Percentiles rank a stretch among this genome's conserved stretches.
Conservation (phyloP, 2,329 filamentous ascomycete species). For the Tolypocladium amazonense region DNA sequence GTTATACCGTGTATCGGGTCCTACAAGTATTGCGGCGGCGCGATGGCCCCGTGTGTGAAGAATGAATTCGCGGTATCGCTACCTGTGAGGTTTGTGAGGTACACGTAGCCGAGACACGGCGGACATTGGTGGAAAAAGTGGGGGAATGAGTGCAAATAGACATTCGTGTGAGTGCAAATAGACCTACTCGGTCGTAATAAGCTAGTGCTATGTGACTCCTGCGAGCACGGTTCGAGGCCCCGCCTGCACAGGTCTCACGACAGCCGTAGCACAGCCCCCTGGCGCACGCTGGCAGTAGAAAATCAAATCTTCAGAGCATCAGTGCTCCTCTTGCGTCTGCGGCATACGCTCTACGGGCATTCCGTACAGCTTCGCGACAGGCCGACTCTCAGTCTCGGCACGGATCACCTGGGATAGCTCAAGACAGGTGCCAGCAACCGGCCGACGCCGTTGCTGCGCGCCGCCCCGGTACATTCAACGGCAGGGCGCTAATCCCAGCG, state of each 20-base stretch:
- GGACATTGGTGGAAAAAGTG: no score
- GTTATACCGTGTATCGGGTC: no score
- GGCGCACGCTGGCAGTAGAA: neutral
- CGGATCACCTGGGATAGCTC: neutral
- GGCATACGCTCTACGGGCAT: neutral
- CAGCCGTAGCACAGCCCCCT: neutral
- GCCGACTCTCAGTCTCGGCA: no score
- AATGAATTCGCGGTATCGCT: no score
- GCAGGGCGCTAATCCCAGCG: slow-evolving; percentile 4
- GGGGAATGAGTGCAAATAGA: no score
- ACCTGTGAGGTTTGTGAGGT: no score
- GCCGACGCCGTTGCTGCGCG: neutral
- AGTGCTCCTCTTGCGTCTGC: neutral
- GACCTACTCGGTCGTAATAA: no score
- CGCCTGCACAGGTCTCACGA: neutral
- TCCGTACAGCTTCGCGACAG: neutral
- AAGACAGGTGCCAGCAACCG: neutral
- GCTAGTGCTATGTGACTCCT: neutral
- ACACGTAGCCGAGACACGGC: no score
- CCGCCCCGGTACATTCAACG: neutral
- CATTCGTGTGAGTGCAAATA: no score
- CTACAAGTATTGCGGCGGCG: no score
- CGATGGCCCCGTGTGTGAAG: no score
- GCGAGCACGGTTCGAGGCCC: neutral
- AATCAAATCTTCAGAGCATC: neutral